Evolutionary conservation across 805 yeast species (phyloP).

Genomic region (Metschnikowia lachancei): DNA sequence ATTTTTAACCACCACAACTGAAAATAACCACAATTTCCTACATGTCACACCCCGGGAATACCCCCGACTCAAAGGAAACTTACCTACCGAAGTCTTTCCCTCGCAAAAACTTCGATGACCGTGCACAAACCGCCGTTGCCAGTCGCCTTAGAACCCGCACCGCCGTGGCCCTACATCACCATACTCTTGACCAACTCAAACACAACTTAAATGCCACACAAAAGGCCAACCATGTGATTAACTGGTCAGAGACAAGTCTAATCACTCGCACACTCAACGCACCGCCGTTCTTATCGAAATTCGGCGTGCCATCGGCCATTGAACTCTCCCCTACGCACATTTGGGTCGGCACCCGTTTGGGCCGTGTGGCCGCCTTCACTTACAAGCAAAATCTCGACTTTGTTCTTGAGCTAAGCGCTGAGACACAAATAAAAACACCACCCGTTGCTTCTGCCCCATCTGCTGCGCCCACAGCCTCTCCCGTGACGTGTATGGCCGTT

Average conservation of each 20-base stretch:
- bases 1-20: too few species aligned
- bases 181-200: not conserved
- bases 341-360: conserved; percentile 69
- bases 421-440: not conserved
- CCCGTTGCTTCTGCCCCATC: not conserved
- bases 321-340: conserved; percentile 37
- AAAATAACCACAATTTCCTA: too few species aligned
- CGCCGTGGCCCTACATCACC: not conserved
- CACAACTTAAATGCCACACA: not conserved
- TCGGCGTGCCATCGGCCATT: conserved; percentile 26
- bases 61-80: too few species aligned
- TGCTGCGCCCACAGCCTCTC: not conserved
- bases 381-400: conserved; percentile 57
- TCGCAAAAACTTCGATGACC: conserved; percentile 34
- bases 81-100: not conserved
- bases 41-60: too few species aligned
- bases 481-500: conserved; percentile 28
- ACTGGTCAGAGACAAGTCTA: conserved; percentile 27
- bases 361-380: conserved; percentile 63
- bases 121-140: conserved; percentile 32
- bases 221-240: conserved; percentile 14
- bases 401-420: conserved; percentile 28
- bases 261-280: conserved; percentile 24
- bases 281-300: conserved; percentile 21
- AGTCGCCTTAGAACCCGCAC: conserved; percentile 1